These are phyloP conservation scores for Calonectria henricotiae DNA, from an alignment of 2,329 filamentous ascomycete species.

Conservation along the genomic window DNA sequence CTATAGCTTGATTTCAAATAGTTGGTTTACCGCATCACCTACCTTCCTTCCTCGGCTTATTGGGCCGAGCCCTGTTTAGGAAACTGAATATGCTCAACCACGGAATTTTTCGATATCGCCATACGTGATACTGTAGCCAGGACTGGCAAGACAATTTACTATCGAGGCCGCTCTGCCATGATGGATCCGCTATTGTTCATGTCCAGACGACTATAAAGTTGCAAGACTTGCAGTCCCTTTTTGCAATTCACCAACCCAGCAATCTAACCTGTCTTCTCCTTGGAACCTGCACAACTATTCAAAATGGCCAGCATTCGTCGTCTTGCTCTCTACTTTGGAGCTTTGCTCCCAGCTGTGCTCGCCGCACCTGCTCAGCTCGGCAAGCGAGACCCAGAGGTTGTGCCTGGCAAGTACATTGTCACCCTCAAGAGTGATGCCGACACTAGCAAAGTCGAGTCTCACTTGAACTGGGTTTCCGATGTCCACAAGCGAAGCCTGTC, in stretches of 20 bases:
- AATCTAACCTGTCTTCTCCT: slow-evolving; percentile 8
- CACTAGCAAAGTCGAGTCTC: slow-evolving; percentile 63
- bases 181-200: slow-evolving; percentile 3
- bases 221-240: neutral
- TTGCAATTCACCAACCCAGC: slow-evolving; percentile 7
- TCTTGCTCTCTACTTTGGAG: slow-evolving; percentile 55
- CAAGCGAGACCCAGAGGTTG: slow-evolving; percentile 16
- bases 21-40: slow-evolving; percentile 32
- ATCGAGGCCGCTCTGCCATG: neutral
- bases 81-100: slow-evolving; percentile 41
- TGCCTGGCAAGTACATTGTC: slow-evolving; percentile 68
- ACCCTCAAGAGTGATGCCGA: slow-evolving; percentile 71
- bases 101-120: slow-evolving; percentile 36
- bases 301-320: slow-evolving; percentile 54
- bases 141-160: slow-evolving; percentile 13
- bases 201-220: slow-evolving; percentile 8
- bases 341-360: slow-evolving; percentile 55
- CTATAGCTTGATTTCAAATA: neutral
- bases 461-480: slow-evolving; percentile 66
- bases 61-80: slow-evolving; percentile 48
- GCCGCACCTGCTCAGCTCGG: slow-evolving; percentile 49
- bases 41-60: slow-evolving; percentile 49
- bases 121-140: slow-evolving; percentile 43
- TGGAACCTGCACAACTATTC: slow-evolving; percentile 12
- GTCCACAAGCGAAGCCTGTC: slow-evolving; percentile 70